Evolutionary conservation across 768 basidiomycete genomes (phyloP), one percentile per base, ranked within the genome.

Genomic region (Russula olivacea): DNA sequence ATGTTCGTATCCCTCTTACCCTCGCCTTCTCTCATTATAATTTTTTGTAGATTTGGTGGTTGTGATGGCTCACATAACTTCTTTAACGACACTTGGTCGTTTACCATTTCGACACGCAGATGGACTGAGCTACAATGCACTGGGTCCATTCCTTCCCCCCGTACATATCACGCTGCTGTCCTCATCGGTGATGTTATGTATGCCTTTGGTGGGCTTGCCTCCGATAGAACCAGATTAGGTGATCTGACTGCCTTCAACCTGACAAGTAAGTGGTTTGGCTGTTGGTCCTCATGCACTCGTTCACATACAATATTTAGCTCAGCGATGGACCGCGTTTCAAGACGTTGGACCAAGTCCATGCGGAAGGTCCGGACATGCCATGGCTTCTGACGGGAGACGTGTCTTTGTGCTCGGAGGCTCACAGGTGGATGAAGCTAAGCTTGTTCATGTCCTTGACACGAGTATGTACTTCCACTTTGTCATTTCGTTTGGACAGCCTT

Each of bases 81-180:
- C 72, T 99, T 98, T 76, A 98, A 98, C 73, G 97, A 99, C 72
- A 98, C 94, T 8, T 99, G 97, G 97, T 81, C 86, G 1, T 98
- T 91, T 74, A 92, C 96, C 72, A 77, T 93, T 56, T 80, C 79
- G 45, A 88, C 91, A 0, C 80, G 82, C 58, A 83, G 75, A 51
- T 99, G 97, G 97, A 82, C 87, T 5, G 96, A 99, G 72, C 78
- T 99, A 43, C 85, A 88, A n/a, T 98, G 95, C 74, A 98, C 96
- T 61, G 97, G 97, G 1, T 98, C 89, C 71, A 97, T 98, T 54
- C 97, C 97, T 0, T 30, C 30, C 2, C 30, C 30, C 30, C 30
- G 30, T 30, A 4, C 30, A 30, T 2, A 4, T 30, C 30, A 30
- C 5, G 30, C 30, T 30, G 30, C 30, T 6, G 30, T 30, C 30